Evolutionary conservation across 139 green algal species (phyloP).

Genomic region (Asterochloris sp.): DNA sequence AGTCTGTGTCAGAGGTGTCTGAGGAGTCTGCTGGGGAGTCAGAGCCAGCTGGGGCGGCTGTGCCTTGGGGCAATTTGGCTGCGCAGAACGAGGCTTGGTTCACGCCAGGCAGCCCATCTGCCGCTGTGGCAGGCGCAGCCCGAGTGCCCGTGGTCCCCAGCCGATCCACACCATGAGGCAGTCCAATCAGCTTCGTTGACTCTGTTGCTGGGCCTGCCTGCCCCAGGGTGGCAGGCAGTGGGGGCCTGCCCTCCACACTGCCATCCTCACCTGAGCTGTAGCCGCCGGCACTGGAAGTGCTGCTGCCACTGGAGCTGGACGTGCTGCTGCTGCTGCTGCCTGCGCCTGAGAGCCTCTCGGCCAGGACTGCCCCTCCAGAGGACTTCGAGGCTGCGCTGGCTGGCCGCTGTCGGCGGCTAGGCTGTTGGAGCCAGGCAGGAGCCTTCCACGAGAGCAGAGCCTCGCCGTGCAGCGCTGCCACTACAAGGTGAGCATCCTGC

Average conservation of each 20-base stretch:
- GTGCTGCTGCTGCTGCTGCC: background rate
- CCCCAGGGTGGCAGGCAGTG: too few relatives aligned
- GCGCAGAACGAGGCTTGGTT: background rate
- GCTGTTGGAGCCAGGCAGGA: slow-evolving; percentile 3
- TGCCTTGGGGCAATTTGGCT: background rate
- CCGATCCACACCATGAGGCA: background rate
- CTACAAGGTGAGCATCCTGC: slow-evolving; percentile 9
- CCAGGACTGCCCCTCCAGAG: background rate
- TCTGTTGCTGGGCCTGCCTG: background rate
- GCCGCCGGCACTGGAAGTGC: background rate
- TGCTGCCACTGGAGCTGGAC: background rate
- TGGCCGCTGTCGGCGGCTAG: background rate
- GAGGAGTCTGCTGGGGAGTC: too few relatives aligned
- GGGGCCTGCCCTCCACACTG: background rate
- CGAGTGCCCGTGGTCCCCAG: background rate
- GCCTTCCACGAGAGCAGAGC: background rate
- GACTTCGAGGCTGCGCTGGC: background rate
- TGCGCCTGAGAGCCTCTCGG: background rate
- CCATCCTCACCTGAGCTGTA: background rate
- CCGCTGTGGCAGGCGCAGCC: background rate
- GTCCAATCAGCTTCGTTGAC: background rate
- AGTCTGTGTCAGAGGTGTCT: too few relatives aligned
- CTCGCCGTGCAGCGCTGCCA: slow-evolving; percentile 1
- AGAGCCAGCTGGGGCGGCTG: background rate
- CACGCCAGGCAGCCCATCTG: background rate